These are phyloP conservation scores for Hanseniaspora valbyensis DNA, from an alignment of 805 yeast genomes.

Conservation along the genomic window DNA sequence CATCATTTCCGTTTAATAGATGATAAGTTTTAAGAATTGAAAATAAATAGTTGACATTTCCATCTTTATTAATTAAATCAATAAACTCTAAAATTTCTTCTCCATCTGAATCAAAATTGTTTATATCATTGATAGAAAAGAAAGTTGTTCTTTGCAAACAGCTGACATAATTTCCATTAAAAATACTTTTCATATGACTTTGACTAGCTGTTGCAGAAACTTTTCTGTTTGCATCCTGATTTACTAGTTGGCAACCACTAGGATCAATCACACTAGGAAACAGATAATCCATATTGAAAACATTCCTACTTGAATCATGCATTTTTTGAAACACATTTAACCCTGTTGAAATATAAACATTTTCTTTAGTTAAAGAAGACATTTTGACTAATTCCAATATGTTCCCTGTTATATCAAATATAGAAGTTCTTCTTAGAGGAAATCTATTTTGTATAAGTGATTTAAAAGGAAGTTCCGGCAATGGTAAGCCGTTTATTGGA, in stretches of 20 bases:
- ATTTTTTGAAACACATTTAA: constrained; percentile 35
- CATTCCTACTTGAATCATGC: constrained; percentile 26
- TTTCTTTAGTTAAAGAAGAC: constrained; percentile 40
- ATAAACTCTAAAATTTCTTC: neutral
- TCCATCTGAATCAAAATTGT: constrained; percentile 6
- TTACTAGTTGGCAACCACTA: constrained; percentile 38
- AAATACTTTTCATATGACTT: constrained; percentile 32
- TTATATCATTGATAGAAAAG: constrained; percentile 16
- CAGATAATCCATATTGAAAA: constrained; percentile 33
- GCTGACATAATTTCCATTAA: constrained; percentile 25
- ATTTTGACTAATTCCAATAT: constrained; percentile 43
- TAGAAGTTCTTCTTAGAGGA: constrained; percentile 29
- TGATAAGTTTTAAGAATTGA: constrained; percentile 40
- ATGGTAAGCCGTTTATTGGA: constrained; percentile 42
- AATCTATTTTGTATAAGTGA: constrained; percentile 30
- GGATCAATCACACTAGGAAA: constrained; percentile 38
- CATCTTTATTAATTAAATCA: constrained; percentile 15
- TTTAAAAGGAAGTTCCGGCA: constrained; percentile 36
- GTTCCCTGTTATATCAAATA: constrained; percentile 41
- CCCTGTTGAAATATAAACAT: constrained; percentile 40
- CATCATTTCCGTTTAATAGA: constrained; percentile 31
- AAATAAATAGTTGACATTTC: constrained; percentile 33
- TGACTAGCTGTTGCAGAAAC: constrained; percentile 25
- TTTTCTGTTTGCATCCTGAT: constrained; percentile 26
- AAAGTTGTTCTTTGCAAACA: constrained; percentile 28